Conservation (phyloP, 345 rosid genomes). For the Dipteronia sinensis region DNA sequence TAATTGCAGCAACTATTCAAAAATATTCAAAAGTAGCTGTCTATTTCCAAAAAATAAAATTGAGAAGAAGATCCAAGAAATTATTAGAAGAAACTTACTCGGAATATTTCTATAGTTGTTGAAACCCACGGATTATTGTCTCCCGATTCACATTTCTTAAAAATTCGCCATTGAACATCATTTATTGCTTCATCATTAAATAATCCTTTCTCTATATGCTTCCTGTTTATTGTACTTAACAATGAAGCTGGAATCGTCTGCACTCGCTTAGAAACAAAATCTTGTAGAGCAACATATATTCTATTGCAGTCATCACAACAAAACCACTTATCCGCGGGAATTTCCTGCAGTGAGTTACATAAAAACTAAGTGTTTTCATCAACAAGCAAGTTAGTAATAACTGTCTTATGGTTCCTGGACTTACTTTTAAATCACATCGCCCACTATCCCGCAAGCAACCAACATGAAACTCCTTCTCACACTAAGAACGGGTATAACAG, state of each 20-base stretch:
- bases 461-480: slow-evolving; percentile 96
- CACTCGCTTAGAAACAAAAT: slow-evolving; percentile 60
- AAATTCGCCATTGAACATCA: slow-evolving; percentile 72
- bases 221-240: slow-evolving; percentile 56
- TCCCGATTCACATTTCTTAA: slow-evolving; percentile 67
- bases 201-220: slow-evolving; percentile 74
- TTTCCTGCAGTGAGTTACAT: slow-evolving; percentile 50
- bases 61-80: neutral
- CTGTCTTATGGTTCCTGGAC: slow-evolving; percentile 27
- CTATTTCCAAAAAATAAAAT: neutral
- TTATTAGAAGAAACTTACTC: slow-evolving; percentile 47
- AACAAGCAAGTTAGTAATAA: slow-evolving; percentile 19
- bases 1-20: neutral
- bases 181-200: slow-evolving; percentile 39
- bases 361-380: slow-evolving; percentile 11
- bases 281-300: slow-evolving; percentile 62
- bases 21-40: too few relatives aligned
- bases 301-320: slow-evolving; percentile 79
- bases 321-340: slow-evolving; percentile 87
- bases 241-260: slow-evolving; percentile 54
- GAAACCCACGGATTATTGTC: slow-evolving; percentile 78
- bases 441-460: slow-evolving; percentile 85
- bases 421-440: slow-evolving; percentile 78
- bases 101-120: slow-evolving; percentile 81
- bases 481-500: slow-evolving; percentile 46